phyloP scores from a whole-genome alignment of 192 early-diverging fungal genomes.

The Spizellomyces sp. region DNA sequence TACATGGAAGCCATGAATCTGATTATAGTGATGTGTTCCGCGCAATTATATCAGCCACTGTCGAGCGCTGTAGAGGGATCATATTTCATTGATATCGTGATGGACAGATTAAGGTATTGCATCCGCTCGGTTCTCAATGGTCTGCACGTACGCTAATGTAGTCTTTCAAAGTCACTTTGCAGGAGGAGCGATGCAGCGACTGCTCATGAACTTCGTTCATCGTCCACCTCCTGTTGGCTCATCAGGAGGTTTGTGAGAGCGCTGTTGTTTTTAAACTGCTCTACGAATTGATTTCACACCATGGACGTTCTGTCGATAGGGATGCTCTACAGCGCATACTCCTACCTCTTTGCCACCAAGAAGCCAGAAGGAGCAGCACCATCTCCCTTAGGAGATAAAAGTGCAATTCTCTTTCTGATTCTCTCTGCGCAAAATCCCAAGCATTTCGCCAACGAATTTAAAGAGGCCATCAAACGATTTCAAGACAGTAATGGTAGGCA shows the following conservation, averaged over 20 bases:
- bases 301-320: slow-evolving; percentile 26
- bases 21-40: slow-evolving; percentile 63
- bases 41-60: slow-evolving; percentile 55
- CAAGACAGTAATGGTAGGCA: slow-evolving; percentile 51
- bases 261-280: neutral
- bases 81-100: slow-evolving; percentile 71
- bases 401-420: slow-evolving; percentile 62
- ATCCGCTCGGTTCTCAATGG: neutral
- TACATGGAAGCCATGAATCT: slow-evolving; percentile 68
- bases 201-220: slow-evolving; percentile 57
- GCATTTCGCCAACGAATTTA: slow-evolving; percentile 41
- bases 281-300: neutral
- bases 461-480: slow-evolving; percentile 38
- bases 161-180: slow-evolving; percentile 52
- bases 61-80: slow-evolving; percentile 43
- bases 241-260: slow-evolving; percentile 11
- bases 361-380: slow-evolving; percentile 39
- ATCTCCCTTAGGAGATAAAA: slow-evolving; percentile 65
- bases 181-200: slow-evolving; percentile 53
- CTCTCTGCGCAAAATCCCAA: slow-evolving; percentile 42
- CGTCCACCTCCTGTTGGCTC: slow-evolving; percentile 48
- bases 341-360: slow-evolving; percentile 63
- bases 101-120: slow-evolving; percentile 56
- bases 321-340: slow-evolving; percentile 70
- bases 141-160: neutral